Conservation (phyloP, 306 rosid species). For the Sicyos edulis region DNA sequence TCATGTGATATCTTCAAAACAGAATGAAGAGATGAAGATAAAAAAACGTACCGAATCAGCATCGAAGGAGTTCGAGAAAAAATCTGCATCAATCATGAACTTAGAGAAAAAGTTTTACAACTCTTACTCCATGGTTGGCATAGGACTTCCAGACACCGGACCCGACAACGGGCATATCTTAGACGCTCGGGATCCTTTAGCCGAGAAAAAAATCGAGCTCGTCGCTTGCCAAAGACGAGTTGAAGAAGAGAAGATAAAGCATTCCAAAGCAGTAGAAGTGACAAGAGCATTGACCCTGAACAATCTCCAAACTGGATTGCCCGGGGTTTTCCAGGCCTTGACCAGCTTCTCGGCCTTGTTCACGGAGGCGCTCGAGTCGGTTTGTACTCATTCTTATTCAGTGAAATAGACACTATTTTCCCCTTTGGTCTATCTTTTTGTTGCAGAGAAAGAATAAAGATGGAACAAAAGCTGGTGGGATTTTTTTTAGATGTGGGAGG, state of each 20-base stretch:
- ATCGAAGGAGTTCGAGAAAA: constrained; percentile 82
- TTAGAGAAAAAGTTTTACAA: constrained; percentile 83
- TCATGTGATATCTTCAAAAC: constrained; percentile 67
- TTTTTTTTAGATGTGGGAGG: constrained; percentile 10
- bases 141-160: constrained; percentile 74
- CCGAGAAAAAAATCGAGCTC: constrained; percentile 79
- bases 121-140: constrained; percentile 92
- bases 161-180: constrained; percentile 55
- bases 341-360: constrained; percentile 83
- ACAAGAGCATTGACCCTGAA: constrained; percentile 93
- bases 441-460: constrained; percentile 16
- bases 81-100: constrained; percentile 66
- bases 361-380: constrained; percentile 68
- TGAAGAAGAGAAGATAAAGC: constrained; percentile 79
- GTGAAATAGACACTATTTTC: constrained; percentile 37
- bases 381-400: constrained; percentile 72
- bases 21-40: constrained; percentile 74
- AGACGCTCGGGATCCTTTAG: constrained; percentile 90
- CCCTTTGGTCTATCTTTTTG: background rate
- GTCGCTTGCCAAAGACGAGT: constrained; percentile 83
- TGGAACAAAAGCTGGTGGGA: constrained; percentile 7
- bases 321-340: constrained; percentile 91
- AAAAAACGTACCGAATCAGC: constrained; percentile 72
- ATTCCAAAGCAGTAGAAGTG: constrained; percentile 79
- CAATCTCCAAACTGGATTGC: constrained; percentile 91